Conservation (phyloP, 805 yeast species). For the Priceomyces melissophilus region DNA sequence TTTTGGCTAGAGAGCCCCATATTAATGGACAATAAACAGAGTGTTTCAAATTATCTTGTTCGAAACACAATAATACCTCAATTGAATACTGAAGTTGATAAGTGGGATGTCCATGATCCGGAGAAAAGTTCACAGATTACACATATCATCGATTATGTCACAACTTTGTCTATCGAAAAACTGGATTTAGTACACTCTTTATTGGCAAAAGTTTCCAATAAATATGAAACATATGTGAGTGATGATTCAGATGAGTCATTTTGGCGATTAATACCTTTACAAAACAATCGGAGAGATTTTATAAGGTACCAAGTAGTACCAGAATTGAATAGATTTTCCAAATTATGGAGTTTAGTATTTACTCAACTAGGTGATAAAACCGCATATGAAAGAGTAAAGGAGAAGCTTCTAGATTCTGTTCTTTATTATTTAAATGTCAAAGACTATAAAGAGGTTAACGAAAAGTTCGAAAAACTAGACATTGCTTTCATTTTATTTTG, state of each 20-base stretch:
- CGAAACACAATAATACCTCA: constrained; percentile 18
- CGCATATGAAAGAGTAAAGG: neutral
- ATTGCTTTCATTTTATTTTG: constrained; percentile 3
- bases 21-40: constrained; percentile 10
- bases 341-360: constrained; percentile 15
- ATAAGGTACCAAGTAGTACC: neutral
- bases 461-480: constrained; percentile 4
- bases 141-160: constrained; percentile 18
- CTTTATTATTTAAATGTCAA: constrained; percentile 7
- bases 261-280: constrained; percentile 7
- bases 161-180: constrained; percentile 10
- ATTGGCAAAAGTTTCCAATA: constrained; percentile 4
- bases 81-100: constrained; percentile 13
- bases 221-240: constrained; percentile 11
- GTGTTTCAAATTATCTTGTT: constrained; percentile 11
- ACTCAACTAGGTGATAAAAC: constrained; percentile 7
- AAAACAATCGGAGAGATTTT: neutral
- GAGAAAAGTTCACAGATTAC: constrained; percentile 9
- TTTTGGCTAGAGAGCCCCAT: constrained; percentile 15
- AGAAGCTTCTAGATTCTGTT: constrained; percentile 3
- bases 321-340: constrained; percentile 6
- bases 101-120: constrained; percentile 8
- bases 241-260: constrained; percentile 8
- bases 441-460: constrained; percentile 1
- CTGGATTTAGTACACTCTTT: neutral